These are phyloP conservation scores for Candida sojae DNA, from an alignment of 1,139 yeast species.

Conservation along the genomic window DNA sequence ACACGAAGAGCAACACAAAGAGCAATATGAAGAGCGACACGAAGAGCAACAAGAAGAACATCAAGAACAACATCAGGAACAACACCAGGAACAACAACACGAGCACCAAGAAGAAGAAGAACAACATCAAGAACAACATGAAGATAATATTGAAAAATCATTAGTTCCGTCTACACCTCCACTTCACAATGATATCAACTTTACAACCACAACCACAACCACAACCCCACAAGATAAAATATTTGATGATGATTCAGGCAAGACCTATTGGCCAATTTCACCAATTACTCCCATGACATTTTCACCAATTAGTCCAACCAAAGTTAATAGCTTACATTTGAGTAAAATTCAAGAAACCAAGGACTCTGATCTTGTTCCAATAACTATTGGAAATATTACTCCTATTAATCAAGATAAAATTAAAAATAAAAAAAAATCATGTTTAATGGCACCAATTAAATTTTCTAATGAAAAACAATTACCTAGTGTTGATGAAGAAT, in stretches of 20 bases:
- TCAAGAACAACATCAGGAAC: not conserved
- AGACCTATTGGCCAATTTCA: not conserved
- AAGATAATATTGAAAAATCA: not conserved
- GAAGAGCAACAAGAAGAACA: not conserved
- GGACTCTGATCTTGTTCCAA: too few species aligned
- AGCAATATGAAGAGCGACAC: too few species aligned
- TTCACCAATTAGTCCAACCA: not conserved
- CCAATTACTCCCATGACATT: conserved; percentile 1
- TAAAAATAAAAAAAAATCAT: not conserved
- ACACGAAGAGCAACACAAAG: too few species aligned
- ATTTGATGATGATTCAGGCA: not conserved
- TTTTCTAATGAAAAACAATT: not conserved
- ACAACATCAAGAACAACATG: not conserved
- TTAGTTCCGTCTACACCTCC: too few species aligned
- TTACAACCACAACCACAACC: not conserved
- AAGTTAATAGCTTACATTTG: not conserved
- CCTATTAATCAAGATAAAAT: too few species aligned
- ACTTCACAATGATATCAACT: not conserved
- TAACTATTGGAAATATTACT: too few species aligned
- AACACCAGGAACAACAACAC: not conserved
- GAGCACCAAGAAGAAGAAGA: too few species aligned
- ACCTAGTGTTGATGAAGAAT: not conserved
- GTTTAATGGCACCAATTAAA: not conserved
- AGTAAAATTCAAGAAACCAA: too few species aligned
- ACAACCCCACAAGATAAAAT: conserved; percentile 2